phyloP scores from a whole-genome alignment of 2,329 filamentous ascomycete genomes.

The Phialophora verrucosa region DNA sequence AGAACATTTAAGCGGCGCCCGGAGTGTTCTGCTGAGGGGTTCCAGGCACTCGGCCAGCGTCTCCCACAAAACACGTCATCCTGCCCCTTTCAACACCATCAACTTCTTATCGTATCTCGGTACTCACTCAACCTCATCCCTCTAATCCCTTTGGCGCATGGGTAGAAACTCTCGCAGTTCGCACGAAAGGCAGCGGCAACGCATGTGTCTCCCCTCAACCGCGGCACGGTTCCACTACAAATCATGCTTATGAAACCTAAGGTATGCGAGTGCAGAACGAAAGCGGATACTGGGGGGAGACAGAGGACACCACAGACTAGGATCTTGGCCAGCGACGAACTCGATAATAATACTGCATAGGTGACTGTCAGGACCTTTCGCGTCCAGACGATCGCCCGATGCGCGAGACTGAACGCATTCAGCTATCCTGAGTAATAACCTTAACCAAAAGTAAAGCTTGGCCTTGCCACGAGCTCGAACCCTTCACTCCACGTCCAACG shows the following conservation, averaged over 20 bases:
- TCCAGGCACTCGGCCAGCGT: background rate
- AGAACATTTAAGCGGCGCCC: slow-evolving; percentile 6
- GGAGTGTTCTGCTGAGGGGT: background rate
- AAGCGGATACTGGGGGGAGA: background rate
- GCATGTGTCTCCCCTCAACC: background rate
- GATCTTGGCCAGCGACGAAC: background rate
- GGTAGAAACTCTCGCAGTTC: background rate
- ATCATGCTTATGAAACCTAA: background rate
- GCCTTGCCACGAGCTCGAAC: background rate
- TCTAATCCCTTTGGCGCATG: background rate
- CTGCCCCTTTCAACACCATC: background rate
- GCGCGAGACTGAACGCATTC: background rate
- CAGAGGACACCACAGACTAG: background rate
- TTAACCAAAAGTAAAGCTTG: background rate
- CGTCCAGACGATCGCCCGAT: background rate
- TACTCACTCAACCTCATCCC: background rate
- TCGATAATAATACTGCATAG: background rate
- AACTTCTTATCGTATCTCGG: background rate
- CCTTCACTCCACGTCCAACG: background rate
- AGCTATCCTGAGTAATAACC: background rate
- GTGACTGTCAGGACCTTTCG: background rate
- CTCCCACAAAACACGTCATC: slow-evolving; percentile 1
- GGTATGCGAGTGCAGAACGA: background rate
- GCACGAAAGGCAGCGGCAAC: background rate
- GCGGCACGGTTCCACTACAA: background rate